Conservation (phyloP, 2,329 filamentous ascomycete genomes). For the Diplodia mutila region DNA sequence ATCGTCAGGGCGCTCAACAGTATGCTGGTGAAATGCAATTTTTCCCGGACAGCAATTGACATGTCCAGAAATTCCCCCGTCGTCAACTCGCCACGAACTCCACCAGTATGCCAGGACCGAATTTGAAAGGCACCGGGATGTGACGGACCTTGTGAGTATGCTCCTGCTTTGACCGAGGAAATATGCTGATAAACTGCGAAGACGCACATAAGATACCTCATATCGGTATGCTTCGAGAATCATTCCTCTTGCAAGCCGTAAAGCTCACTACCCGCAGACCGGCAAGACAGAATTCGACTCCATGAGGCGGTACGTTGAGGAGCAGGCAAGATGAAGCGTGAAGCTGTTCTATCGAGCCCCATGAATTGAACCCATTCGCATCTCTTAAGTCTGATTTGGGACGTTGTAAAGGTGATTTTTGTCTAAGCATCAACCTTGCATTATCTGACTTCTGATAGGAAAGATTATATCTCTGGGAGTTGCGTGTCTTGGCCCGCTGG, state of each 20-base stretch:
- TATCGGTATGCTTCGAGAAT: slow-evolving; percentile 42
- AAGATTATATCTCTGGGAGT: neutral
- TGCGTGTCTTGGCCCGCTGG: neutral
- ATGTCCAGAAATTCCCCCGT: slow-evolving; percentile 39
- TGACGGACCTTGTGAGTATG: slow-evolving; percentile 51
- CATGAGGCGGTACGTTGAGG: slow-evolving; percentile 50
- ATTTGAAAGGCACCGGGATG: slow-evolving; percentile 52
- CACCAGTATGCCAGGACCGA: slow-evolving; percentile 53
- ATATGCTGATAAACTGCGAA: slow-evolving; percentile 31
- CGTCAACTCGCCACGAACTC: slow-evolving; percentile 48
- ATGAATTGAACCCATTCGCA: neutral
- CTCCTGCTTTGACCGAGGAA: neutral
- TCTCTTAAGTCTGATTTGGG: neutral
- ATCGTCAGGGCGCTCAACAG: slow-evolving; percentile 49
- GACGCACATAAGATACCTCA: slow-evolving; percentile 53
- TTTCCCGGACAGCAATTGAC: neutral
- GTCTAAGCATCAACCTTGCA: neutral
- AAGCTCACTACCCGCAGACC: slow-evolving; percentile 35
- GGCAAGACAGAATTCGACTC: slow-evolving; percentile 57
- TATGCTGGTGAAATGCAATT: slow-evolving; percentile 27
- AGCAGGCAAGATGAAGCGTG: slow-evolving; percentile 31
- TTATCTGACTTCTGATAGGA: neutral
- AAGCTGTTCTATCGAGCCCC: neutral
- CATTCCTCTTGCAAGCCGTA: neutral
- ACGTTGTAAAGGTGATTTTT: neutral